Evolutionary conservation across 2,329 filamentous ascomycete species (phyloP).

Genomic region (Botryosphaeria dothidea): DNA sequence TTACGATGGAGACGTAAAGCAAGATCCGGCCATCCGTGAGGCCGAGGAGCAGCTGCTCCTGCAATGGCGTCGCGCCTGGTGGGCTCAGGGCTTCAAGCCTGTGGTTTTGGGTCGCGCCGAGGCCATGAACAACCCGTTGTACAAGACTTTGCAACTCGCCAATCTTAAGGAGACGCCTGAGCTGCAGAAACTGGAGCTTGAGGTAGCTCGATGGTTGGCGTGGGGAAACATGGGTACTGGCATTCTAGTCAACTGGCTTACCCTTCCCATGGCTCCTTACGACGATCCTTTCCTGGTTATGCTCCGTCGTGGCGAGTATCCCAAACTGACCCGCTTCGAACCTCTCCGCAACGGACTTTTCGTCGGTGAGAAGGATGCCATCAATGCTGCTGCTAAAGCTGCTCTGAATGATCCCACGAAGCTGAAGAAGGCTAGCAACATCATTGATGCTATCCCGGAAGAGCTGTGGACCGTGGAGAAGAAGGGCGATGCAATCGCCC

Average conservation of each 20-base stretch:
- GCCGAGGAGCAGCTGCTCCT: slow-evolving; percentile 79
- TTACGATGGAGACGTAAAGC: slow-evolving; percentile 70
- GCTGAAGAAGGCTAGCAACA: slow-evolving; percentile 52
- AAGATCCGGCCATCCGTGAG: slow-evolving; percentile 64
- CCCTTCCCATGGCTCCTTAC: slow-evolving; percentile 78
- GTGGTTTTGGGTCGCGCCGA: slow-evolving; percentile 78
- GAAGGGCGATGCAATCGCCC: slow-evolving; percentile 65
- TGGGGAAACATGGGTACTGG: slow-evolving; percentile 92
- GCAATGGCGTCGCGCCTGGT: slow-evolving; percentile 92
- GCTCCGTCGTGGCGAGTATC: slow-evolving; percentile 74
- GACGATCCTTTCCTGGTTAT: slow-evolving; percentile 72
- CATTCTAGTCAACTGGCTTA: slow-evolving; percentile 74
- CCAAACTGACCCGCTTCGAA: slow-evolving; percentile 72
- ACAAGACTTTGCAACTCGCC: slow-evolving; percentile 64
- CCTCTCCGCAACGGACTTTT: slow-evolving; percentile 71
- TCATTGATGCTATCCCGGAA: slow-evolving; percentile 62
- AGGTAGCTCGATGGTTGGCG: slow-evolving; percentile 83
- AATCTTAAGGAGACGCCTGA: slow-evolving; percentile 31
- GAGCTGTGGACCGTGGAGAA: slow-evolving; percentile 67
- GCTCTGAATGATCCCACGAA: slow-evolving; percentile 44
- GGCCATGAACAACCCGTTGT: slow-evolving; percentile 79
- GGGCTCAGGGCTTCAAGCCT: slow-evolving; percentile 88
- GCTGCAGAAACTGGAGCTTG: slow-evolving; percentile 53
- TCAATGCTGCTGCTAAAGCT: slow-evolving; percentile 45
- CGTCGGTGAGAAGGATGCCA: slow-evolving; percentile 62